Base-by-base conservation (phyloP, 257 asterid genomes). In the Petunia axillaris region DNA sequence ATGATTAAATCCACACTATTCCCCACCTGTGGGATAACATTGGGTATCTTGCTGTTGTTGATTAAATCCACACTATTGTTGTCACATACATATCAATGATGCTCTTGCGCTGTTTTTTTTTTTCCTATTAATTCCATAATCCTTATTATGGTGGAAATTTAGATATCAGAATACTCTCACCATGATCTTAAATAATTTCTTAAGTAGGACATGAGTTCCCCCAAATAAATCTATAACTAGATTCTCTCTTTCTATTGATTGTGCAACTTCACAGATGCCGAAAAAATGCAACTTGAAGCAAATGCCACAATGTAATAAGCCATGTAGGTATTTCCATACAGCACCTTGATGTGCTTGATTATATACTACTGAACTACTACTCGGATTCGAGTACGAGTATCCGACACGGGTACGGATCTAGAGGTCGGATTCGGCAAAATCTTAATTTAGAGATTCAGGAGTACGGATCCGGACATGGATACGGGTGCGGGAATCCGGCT, bases 191-290 rank as follows among this genome's bases (percentile, higher is more conserved):
- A 50, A 35, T 73, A 50, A 35, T 50, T 50, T 73, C 6, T 73
- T 71, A 39, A 48, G 77, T 11, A n/a, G 10, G 6, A 41, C 50
- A 71, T 48, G 59, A 10, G 48, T 46, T 44, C 6, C 77, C 43
- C 59, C 2, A 25, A 71, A 46, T 52, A 48, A 9, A 71, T 25
- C 44, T 10, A 43, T 48, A 71, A 4, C 16, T 35, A 35, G 3
- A 5, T 73, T 35, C 78, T 50, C 78, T 50, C 78, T 52, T 50
- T 71, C 62, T 73, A 73, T 50, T 73, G 8, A n/a, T 35, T 13
- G 36, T 73, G 44, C 62, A 50, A 73, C 78, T 58, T 36, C 13
- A 43, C 35, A 13, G 6, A 73, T 73, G 59, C 46, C 62, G 46
- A 11, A 73, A 50, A 35, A 11, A 11, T 48, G 35, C 46, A 10